phyloP scores from a whole-genome alignment of 192 early-diverging fungal species.

The Lobulomyces angularis region DNA sequence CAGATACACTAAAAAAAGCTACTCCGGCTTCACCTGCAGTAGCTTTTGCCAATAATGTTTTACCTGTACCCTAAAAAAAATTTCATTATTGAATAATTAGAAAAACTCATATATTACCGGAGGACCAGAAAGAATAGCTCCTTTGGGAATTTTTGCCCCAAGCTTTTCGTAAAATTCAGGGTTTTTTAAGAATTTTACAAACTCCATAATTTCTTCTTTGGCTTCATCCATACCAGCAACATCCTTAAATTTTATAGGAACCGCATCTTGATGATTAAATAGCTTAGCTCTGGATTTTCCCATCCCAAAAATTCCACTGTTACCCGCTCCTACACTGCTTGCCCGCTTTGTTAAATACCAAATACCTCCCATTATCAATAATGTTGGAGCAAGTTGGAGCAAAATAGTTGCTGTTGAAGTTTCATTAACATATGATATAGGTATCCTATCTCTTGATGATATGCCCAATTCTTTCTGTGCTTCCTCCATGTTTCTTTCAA shows the following conservation, averaged over 20 bases:
- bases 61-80: slow-evolving; percentile 94
- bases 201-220: slow-evolving; percentile 99
- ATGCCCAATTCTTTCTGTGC: slow-evolving; percentile 88
- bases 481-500: slow-evolving; percentile 79
- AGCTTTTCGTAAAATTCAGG: slow-evolving; percentile 80
- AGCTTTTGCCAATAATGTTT: slow-evolving; percentile 97
- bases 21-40: slow-evolving; percentile 98
- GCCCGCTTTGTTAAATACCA: slow-evolving; percentile 77
- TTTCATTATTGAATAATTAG: too few species aligned
- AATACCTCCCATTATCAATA: slow-evolving; percentile 77
- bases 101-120: slow-evolving; percentile 11
- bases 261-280: slow-evolving; percentile 93
- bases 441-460: slow-evolving; percentile 77
- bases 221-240: slow-evolving; percentile 99
- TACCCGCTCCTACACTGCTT: slow-evolving; percentile 36
- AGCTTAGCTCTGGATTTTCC: slow-evolving; percentile 90
- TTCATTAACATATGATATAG: slow-evolving; percentile 81
- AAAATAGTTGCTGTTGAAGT: slow-evolving; percentile 57
- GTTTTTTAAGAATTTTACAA: slow-evolving; percentile 98
- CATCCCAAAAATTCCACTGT: slow-evolving; percentile 82
- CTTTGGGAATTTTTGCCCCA: slow-evolving; percentile 98
- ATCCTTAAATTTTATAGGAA: slow-evolving; percentile 97
- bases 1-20: slow-evolving; percentile 95
- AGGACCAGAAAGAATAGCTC: slow-evolving; percentile 82
- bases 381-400: slow-evolving; percentile 85